Conservation (phyloP, 441 rosid species). For the Raphanus hybrid region DNA sequence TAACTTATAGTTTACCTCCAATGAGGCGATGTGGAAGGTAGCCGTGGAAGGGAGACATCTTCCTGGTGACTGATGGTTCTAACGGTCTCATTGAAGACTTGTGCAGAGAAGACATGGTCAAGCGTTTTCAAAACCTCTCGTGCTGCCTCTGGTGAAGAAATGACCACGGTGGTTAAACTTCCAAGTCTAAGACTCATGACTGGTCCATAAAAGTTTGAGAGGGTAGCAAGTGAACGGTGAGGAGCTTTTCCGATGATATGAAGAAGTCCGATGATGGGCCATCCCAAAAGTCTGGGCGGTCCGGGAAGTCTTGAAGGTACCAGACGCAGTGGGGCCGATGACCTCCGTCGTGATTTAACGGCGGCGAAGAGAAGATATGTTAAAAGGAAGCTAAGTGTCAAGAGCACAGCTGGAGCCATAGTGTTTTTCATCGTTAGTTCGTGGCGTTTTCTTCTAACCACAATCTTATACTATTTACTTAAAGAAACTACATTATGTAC, state of each 20-base stretch:
- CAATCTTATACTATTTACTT: conserved; percentile 9
- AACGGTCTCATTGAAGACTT: conserved; percentile 47
- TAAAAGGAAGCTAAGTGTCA: conserved; percentile 19
- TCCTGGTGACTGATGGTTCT: conserved; percentile 43
- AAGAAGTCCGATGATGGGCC: conserved; percentile 63
- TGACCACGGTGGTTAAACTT: conserved; percentile 50
- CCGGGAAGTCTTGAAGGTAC: conserved; percentile 49
- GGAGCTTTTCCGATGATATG: conserved; percentile 52
- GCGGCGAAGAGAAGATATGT: conserved; percentile 37
- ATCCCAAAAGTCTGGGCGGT: conserved; percentile 59
- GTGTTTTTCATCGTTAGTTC: conserved; percentile 7
- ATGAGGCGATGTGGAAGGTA: conserved; percentile 2
- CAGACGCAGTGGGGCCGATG: conserved; percentile 30
- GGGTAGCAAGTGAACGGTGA: conserved; percentile 51
- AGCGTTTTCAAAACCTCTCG: conserved; percentile 57
- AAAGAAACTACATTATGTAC: background rate
- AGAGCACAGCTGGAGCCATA: conserved; percentile 15
- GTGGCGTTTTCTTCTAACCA: conserved; percentile 4
- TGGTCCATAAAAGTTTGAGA: conserved; percentile 52
- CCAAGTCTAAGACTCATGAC: conserved; percentile 60
- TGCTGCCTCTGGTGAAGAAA: conserved; percentile 56
- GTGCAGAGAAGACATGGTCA: conserved; percentile 53
- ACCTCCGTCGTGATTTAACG: conserved; percentile 32
- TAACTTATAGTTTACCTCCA: conserved; percentile 22
- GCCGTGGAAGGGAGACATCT: background rate